Conservation (phyloP, 192 early-diverging fungal genomes). For the Nowakowskiella sp. region DNA sequence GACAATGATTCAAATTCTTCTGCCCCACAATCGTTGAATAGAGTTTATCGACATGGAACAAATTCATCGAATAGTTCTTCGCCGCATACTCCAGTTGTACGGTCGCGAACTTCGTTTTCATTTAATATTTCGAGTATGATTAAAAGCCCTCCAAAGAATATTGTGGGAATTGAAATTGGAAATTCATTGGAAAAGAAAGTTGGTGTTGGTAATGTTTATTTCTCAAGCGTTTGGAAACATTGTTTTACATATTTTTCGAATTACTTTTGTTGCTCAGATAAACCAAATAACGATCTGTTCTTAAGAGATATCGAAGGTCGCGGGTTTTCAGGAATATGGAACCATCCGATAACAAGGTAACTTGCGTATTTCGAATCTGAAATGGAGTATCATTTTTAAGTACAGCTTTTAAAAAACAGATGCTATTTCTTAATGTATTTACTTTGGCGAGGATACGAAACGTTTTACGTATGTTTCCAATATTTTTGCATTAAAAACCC, state of each 20-base stretch:
- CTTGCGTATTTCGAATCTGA: neutral
- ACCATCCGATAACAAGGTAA: conserved; percentile 40
- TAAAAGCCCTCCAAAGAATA: conserved; percentile 9
- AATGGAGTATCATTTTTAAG: neutral
- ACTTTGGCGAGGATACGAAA: conserved; percentile 21
- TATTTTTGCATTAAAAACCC: no score
- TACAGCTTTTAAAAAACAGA: conserved; percentile 13
- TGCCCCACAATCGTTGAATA: no score
- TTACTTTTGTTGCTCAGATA: no score
- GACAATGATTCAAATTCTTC: no score
- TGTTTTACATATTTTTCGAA: no score
- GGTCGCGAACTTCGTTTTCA: conserved; percentile 27
- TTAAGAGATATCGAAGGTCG: neutral
- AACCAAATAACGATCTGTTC: no score
- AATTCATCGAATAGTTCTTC: neutral
- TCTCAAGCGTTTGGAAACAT: no score
- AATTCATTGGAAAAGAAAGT: neutral
- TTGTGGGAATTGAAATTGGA: conserved; percentile 3
- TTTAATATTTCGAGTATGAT: conserved; percentile 19
- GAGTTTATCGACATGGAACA: neutral
- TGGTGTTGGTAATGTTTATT: no score
- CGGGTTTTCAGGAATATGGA: conserved; percentile 37
- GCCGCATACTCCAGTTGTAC: conserved; percentile 23
- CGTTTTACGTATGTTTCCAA: conserved; percentile 25
- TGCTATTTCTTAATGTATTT: conserved; percentile 45